Evolutionary conservation across 225 moss, liverwort and hornwort species (phyloP), one percentile per base, ranked within the genome.

Genomic region (Anthoceros angustus): DNA sequence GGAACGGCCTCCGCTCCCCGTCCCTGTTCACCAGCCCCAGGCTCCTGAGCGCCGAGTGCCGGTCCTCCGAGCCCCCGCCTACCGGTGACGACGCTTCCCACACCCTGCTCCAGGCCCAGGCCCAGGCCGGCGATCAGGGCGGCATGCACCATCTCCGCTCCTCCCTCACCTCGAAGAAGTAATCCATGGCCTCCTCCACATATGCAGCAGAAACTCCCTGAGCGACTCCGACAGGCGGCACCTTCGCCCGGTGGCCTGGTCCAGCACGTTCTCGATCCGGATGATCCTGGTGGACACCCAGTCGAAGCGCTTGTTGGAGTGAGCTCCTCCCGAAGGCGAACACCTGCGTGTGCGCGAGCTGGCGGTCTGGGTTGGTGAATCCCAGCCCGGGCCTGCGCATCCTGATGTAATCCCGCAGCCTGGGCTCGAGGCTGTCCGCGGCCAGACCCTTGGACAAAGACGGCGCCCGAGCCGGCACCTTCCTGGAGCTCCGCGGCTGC

Each of bases 281-380:
- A 9, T 18, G n/a, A 55, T 23, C n/a, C 55, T 18, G 55, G n/a
- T 55, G 55, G 55, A 18, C 55, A 55, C 55, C 55, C 55, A 55
- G 55, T 55, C 23, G 55, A 55, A 55, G n/a, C 55, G 18, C 55
- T 55, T 55, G 55, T 55, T 55, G 55, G 14, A 55, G 55, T 55
- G n/a, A 55, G 55, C 55, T 55, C 55, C 55, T 55, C 55, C 55
- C 14, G 14, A 55, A 55, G 55, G 55, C 55, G 55, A 18, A 55
- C 55, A 55, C 55, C 18, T 55, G 55, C 5, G 55, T 55, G n/a
- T 55, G 55, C 16, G 55, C 7, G n/a, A 55, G n/a, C 55, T 55
- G 55, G n/a, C 55, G 55, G 55, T 55, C 55, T 0, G 55, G 23
- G 23, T 55, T 55, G 55, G 55, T 55, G 55, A 55, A 55, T 15